Evolutionary conservation across 306 rosid genomes (phyloP), one percentile per base, ranked within the genome.

Genomic region (Prunus fruticosa): DNA sequence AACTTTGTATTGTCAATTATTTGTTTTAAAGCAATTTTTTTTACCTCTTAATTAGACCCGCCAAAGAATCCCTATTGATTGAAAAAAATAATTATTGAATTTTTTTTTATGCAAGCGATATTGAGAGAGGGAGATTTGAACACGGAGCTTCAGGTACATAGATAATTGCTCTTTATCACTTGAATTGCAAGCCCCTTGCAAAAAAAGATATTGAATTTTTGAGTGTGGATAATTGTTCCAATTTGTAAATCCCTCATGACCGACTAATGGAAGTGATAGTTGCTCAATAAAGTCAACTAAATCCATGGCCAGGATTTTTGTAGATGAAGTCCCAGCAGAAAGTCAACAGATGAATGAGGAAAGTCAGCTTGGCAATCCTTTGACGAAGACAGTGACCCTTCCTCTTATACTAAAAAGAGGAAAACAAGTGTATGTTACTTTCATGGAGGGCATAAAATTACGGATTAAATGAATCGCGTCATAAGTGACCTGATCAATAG

Each of bases 41-140:
- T 32, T 32, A 32, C 34, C 34, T 32, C 34, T 32, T 32, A 32
- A 32, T 32, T 32, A 4, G 6, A 32, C 34, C 34, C 34, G 5
- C 34, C 27, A 25, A 25, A 30, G 34, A 30, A 30, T 30, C 34
- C 34, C 1, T 30, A 30, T 30, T 30, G 34, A 30, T 30, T 30
- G 34, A 30, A 30, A 30, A 32, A 32, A 25, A 25, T 1, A 25
- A 1, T 1, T 25, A 25, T 25, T 25, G 27, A 25, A 25, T 25
- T 1, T 25, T 25, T 25, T 32, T 32, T 5, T 32, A 32, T 32
- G 5, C 0, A 32, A 32, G 38, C 1, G 38, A 32, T 32, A 32
- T 32, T 32, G 7, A 5, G 7, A 32, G 0, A 5, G 0, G 0
- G 1, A 1, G 0, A 32, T 32, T 32, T 0, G 7, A 38, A 38